Conservation (phyloP, 2,329 filamentous ascomycete species). For the Beauveria rudraprayagi region DNA sequence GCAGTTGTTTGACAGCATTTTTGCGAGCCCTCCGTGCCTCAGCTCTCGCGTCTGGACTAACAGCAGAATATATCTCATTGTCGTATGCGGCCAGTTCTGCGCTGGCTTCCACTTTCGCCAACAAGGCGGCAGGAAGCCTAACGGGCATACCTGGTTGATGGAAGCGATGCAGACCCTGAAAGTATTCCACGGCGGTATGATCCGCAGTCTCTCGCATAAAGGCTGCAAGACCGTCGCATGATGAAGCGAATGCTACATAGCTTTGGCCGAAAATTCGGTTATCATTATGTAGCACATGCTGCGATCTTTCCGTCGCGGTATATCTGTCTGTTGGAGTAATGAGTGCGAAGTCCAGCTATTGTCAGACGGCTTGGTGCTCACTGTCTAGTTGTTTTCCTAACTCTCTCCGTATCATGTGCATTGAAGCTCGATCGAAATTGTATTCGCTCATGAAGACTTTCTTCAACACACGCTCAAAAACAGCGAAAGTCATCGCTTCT, state of each 20-base stretch:
- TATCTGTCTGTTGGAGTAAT: not conserved
- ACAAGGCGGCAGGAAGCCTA: not conserved
- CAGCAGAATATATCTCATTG: not conserved
- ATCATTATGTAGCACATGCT: conserved; percentile 4
- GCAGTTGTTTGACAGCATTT: not conserved
- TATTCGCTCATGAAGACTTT: conserved; percentile 1
- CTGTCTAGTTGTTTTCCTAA: conserved; percentile 3
- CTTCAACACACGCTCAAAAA: conserved; percentile 1
- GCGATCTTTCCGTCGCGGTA: not conserved
- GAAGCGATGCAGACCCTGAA: conserved; percentile 3
- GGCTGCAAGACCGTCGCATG: not conserved
- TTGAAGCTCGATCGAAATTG: not conserved
- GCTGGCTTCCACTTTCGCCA: not conserved
- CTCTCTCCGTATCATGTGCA: conserved; percentile 3
- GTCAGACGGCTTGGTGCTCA: not conserved
- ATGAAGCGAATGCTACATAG: conserved; percentile 3
- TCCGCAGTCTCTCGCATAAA: not conserved
- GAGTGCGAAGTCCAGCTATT: not conserved
- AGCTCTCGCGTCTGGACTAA: not conserved
- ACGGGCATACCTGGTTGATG: not conserved
- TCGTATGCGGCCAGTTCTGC: not conserved
- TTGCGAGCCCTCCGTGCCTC: not conserved
- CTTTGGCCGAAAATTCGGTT: conserved; percentile 1
- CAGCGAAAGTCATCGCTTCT: not conserved
- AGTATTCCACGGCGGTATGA: not conserved